Evolutionary conservation across 306 rosid genomes (phyloP).

Genomic region (Sphenostylis stenocarpa): DNA sequence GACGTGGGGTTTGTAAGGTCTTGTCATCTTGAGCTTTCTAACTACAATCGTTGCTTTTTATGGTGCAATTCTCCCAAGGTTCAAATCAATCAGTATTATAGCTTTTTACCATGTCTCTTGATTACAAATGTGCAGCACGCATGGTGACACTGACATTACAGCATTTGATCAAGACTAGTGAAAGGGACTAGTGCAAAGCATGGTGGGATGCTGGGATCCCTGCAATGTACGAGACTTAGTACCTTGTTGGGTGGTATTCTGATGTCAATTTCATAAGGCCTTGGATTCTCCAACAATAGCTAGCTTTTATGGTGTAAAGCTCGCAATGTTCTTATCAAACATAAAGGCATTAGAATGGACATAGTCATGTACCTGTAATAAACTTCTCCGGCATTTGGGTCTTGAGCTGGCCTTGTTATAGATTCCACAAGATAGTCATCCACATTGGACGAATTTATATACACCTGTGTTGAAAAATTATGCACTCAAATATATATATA

Average conservation of each 20-base stretch:
- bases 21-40: background rate
- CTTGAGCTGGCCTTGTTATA: slow-evolving; percentile 82
- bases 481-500: slow-evolving; percentile 9
- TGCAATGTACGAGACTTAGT: background rate
- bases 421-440: slow-evolving; percentile 96
- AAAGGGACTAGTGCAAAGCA: background rate
- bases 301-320: background rate
- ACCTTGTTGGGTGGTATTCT: background rate
- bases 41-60: background rate
- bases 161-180: background rate
- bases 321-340: background rate
- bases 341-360: background rate
- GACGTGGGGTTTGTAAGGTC: background rate
- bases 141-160: background rate
- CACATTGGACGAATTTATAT: slow-evolving; percentile 71
- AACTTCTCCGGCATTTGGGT: slow-evolving; percentile 92
- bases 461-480: slow-evolving; percentile 54
- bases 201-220: background rate
- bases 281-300: background rate
- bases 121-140: background rate
- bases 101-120: background rate
- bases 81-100: background rate
- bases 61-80: background rate
- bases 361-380: slow-evolving; percentile 64
- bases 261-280: background rate